Evolutionary conservation across 2,329 filamentous ascomycete species (phyloP), one percentile per base, ranked within the genome.

Genomic region (Saccharata proteae): DNA sequence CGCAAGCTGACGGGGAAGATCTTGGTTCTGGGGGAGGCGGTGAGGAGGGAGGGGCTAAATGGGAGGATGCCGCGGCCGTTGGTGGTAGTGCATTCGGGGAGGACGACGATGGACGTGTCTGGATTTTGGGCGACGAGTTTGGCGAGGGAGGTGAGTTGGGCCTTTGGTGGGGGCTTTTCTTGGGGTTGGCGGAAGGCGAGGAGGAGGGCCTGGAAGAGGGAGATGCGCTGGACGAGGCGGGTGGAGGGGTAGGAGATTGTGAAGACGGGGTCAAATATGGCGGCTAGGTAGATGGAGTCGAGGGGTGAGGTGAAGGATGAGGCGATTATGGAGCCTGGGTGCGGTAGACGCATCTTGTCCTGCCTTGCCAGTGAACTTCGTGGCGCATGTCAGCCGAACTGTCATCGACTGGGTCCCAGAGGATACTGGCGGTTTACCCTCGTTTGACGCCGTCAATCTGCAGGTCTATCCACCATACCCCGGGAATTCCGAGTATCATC

Each of bases 391-490:
- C 24, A 37, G 29, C 24, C 38, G 11, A 6, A 18, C 8, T 32
- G 19, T 24, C 21, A 13, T 9, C 11, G 6, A 28, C 12, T 24
- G 27, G 29, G 27, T 36, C 9, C 12, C 10, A 6, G 11, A 14
- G 3, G 24, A 23, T 10, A 4, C 4, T 16, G 16, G 18, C 21
- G 30, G 14, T 7, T 7, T 29, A 50, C 61, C 90, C 90, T 60
- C 85, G 82, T 59, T 83, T 86, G 32, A 98, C 90, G 36, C 88
- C 88, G 54, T 98, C 90, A 42, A 98, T 83, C 56, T 94, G 88
- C n/a, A 98, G 65, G 57, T 98, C 90, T 35, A 94, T 78, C 88
- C 88, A 96, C 85, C 86, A 96, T 36, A 98, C 82, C 16, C 90
- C 88, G 0, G 86, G 84, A 37, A 93, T 80, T 21, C 76, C 80